These are phyloP conservation scores for Conoideocrella luteorostrata DNA, from an alignment of 2,329 filamentous ascomycete genomes.

Conservation along the genomic window DNA sequence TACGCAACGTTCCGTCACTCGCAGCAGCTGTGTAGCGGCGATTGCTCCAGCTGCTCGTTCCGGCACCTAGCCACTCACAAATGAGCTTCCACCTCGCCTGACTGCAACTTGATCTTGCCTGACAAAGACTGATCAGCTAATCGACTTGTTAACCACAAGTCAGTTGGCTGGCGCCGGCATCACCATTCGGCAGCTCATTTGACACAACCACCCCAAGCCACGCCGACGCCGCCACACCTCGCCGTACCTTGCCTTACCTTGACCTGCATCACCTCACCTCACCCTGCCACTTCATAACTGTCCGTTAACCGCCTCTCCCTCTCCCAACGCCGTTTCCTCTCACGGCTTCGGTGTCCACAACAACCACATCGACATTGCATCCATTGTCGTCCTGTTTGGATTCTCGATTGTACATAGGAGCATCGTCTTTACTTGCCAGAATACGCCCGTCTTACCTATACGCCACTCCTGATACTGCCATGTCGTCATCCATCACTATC, in stretches of 20 bases:
- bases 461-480: slow-evolving; percentile 23
- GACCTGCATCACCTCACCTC: background rate
- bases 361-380: background rate
- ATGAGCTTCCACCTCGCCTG: no score
- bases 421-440: background rate
- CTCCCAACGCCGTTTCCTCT: background rate
- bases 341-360: background rate
- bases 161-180: no score
- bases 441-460: background rate
- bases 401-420: background rate
- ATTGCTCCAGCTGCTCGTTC: background rate
- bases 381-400: background rate
- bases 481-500: slow-evolving; percentile 67
- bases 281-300: background rate
- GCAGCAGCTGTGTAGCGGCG: slow-evolving; percentile 1
- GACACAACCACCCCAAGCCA: background rate
- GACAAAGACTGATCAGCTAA: no score
- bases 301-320: background rate
- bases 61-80: background rate
- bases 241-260: background rate
- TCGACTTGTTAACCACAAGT: no score
- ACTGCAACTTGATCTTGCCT: no score
- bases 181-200: no score
- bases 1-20: background rate
- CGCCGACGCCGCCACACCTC: background rate